Percentiles rank a stretch among this genome's conserved stretches.
phyloP scores from a whole-genome alignment of 108 stramenopile genomes.

The Pseudonitzschia multiseries region DNA sequence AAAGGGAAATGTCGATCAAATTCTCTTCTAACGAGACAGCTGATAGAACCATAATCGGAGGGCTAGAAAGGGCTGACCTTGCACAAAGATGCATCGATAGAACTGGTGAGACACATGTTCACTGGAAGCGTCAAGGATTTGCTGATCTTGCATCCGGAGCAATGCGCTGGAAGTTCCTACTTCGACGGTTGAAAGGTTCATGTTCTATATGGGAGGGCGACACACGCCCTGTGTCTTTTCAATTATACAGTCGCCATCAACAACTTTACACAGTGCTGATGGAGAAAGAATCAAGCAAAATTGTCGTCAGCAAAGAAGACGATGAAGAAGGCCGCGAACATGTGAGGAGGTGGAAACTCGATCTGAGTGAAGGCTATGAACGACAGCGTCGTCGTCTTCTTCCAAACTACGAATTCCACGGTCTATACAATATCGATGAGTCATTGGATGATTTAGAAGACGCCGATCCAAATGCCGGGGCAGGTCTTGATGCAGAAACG shows the following conservation, averaged over 20 bases:
- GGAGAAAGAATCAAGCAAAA: background rate
- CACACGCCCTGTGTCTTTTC: constrained; percentile 33
- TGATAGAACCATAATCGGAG: constrained; percentile 79
- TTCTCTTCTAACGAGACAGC: constrained; percentile 65
- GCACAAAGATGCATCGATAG: constrained; percentile 66
- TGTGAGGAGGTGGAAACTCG: constrained; percentile 80
- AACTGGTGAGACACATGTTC: constrained; percentile 73
- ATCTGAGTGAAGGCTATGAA: constrained; percentile 86
- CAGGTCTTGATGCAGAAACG: constrained; percentile 28
- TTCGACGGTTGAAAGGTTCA: constrained; percentile 82
- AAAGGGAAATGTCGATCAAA: constrained; percentile 67
- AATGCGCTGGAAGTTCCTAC: constrained; percentile 80
- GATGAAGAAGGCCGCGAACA: constrained; percentile 35
- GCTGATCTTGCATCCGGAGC: constrained; percentile 90
- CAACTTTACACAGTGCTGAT: constrained; percentile 26
- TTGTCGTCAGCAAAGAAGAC: constrained; percentile 21
- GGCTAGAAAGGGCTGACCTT: constrained; percentile 72
- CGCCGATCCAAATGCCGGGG: constrained; percentile 14
- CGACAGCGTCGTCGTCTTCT: constrained; percentile 79
- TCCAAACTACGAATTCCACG: constrained; percentile 90
- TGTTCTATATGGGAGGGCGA: constrained; percentile 89
- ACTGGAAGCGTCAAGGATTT: constrained; percentile 89
- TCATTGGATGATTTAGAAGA: constrained; percentile 34
- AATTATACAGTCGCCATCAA: constrained; percentile 43
- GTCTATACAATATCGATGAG: constrained; percentile 86